Conservation (phyloP, 2,329 filamentous ascomycete species). For the Pseudogymnoascus sp. region DNA sequence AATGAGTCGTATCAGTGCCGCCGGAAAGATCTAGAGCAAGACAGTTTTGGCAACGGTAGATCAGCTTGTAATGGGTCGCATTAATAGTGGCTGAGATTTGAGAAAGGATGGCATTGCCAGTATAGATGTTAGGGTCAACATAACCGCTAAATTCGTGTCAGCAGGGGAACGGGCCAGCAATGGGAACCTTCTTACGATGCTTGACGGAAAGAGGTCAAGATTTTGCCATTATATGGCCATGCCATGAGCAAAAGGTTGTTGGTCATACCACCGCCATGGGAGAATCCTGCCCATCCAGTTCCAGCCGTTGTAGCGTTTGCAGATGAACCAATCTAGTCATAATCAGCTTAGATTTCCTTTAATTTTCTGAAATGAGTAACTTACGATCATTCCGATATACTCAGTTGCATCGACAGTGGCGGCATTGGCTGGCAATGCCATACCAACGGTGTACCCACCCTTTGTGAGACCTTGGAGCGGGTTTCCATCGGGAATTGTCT, state of each 20-base stretch:
- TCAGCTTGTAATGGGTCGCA: background rate
- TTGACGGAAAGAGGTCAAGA: conserved; percentile 54
- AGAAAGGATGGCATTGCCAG: conserved; percentile 36
- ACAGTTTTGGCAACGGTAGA: conserved; percentile 9
- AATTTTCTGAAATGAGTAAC: conserved; percentile 17
- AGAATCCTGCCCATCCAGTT: conserved; percentile 54
- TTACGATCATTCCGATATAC: conserved; percentile 54
- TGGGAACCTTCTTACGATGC: conserved; percentile 33
- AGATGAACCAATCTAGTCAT: conserved; percentile 36
- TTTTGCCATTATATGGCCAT: conserved; percentile 45
- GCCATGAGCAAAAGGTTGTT: conserved; percentile 52
- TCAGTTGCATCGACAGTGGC: conserved; percentile 44
- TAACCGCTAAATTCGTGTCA: conserved; percentile 43
- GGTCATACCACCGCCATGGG: conserved; percentile 52
- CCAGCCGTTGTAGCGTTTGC: conserved; percentile 29
- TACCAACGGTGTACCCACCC: conserved; percentile 47
- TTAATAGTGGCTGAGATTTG: background rate
- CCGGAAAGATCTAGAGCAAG: conserved; percentile 51
- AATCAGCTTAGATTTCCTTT: background rate
- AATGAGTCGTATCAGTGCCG: conserved; percentile 38
- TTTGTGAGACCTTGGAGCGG: conserved; percentile 29
- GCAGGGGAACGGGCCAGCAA: background rate
- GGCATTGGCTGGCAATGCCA: conserved; percentile 47
- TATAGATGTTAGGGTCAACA: conserved; percentile 51
- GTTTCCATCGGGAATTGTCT: conserved; percentile 33